Evolutionary conservation across 2,329 filamentous ascomycete species (phyloP), one percentile per base, ranked within the genome.

Genomic region (Pseudocercospora macadamiae): DNA sequence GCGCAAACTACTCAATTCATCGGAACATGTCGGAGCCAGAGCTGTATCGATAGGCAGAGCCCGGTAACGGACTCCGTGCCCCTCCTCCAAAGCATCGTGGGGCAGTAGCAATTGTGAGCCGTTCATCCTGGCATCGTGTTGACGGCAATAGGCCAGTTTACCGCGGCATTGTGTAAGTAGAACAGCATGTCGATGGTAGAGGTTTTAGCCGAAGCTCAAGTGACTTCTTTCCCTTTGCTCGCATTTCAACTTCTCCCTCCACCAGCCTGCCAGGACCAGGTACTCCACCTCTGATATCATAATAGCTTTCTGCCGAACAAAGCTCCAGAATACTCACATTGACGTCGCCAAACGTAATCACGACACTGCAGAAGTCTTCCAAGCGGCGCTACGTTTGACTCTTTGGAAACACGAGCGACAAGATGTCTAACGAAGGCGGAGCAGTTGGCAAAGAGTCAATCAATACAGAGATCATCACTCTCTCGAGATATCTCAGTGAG

Each of bases 401-500:
- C 12, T 19, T 19, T 21, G 9, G 3, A 21, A 32, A 16, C 25
- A 49, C 26, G 16, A 49, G 21, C 44, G 19, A 25, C 42, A 36
- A 58, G 28, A 42, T 34, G 32, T 59, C 45, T 18, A 54, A 47
- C 26, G 57, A 64, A 37, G 62, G 60, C 44, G 62, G 62, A 19
- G 60, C 62, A 28, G 62, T 61, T 23, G 62, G 81, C 60, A 73
- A 79, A 68, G 91, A 96, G 80, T 88, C 89, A 75, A 87, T 99
- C 80, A 97, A 97, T 83, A 96, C 91, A 63, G 86, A 97, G 77
- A 97, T 99, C 73, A 84, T 97, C 74, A 97, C 95, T 55, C 86
- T 99, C 69, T 97, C 95, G 39, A 86, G 95, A 63, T 96, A 95
- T 83, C 84, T 99, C 70, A 97, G 92, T 26, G 95, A 99, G 81